Conservation (phyloP, 495 filamentous ascomycete genomes). For the Penicillium lividum region DNA sequence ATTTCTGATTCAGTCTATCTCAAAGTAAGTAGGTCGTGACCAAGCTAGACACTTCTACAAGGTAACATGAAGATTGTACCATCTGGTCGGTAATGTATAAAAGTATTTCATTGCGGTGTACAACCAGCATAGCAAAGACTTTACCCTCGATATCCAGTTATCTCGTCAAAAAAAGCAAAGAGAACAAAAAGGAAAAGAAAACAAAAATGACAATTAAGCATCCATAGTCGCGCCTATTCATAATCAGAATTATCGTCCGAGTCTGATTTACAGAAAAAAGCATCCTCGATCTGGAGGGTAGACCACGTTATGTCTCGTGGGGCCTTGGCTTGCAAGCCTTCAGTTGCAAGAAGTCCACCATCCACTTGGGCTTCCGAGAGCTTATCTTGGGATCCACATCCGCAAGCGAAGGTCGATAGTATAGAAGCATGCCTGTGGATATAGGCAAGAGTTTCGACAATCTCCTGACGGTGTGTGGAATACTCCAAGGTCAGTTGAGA, state of each 20-base stretch:
- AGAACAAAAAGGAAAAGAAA: too few species aligned
- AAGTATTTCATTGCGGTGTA: too few species aligned
- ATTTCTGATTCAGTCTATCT: too few species aligned
- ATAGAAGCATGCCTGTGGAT: not conserved
- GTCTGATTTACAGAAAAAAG: too few species aligned
- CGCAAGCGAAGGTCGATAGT: not conserved
- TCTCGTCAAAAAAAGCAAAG: too few species aligned
- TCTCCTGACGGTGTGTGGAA: not conserved
- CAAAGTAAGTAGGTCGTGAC: too few species aligned
- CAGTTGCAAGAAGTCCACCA: not conserved
- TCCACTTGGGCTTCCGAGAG: not conserved
- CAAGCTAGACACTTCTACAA: too few species aligned
- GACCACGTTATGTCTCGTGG: not conserved
- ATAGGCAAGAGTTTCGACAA: slow-evolving; percentile 1
- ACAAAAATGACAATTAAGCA: too few species aligned
- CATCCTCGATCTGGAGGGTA: not conserved
- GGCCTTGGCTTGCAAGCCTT: not conserved
- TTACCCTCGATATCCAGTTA: too few species aligned
- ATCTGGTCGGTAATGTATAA: too few species aligned
- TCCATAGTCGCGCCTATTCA: not conserved
- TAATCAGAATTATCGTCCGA: not conserved
- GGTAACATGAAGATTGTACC: too few species aligned
- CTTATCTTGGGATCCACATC: not conserved
- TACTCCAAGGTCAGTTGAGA: not conserved
- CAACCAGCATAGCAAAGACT: too few species aligned